Evolutionary conservation across 2,329 filamentous ascomycete species (phyloP).

Genomic region (Aspergillus unguis): DNA sequence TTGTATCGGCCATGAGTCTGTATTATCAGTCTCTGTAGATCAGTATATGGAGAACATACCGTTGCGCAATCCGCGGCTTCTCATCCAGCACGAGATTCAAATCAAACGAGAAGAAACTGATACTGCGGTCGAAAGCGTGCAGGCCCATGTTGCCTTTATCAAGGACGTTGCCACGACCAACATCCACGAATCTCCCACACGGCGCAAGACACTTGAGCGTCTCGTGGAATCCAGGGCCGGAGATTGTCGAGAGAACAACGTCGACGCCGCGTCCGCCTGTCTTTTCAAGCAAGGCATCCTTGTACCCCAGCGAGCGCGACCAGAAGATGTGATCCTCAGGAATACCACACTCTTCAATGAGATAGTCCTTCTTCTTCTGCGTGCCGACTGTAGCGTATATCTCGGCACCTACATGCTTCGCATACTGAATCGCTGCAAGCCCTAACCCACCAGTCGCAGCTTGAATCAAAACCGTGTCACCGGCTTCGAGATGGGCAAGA

Average conservation of each 20-base stretch:
- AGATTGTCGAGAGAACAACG: conserved; percentile 18
- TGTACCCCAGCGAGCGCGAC: conserved; percentile 11
- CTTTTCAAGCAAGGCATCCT: not conserved
- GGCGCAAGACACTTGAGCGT: conserved; percentile 17
- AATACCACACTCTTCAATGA: conserved; percentile 18
- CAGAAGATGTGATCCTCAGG: conserved; percentile 13
- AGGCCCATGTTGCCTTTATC: not conserved
- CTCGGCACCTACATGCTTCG: conserved; percentile 13
- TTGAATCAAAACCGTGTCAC: conserved; percentile 20
- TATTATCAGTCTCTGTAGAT: not conserved
- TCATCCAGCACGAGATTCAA: not conserved
- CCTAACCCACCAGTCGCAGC: conserved; percentile 14
- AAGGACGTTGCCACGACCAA: conserved; percentile 36
- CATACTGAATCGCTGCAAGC: conserved; percentile 15
- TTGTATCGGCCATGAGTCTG: not conserved
- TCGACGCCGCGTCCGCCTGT: conserved; percentile 14
- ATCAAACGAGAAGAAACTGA: not conserved
- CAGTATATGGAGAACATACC: not conserved
- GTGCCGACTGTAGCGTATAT: conserved; percentile 13
- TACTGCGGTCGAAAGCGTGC: not conserved
- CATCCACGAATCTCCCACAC: conserved; percentile 47
- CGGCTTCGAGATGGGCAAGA: conserved; percentile 15
- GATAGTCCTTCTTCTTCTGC: conserved; percentile 11
- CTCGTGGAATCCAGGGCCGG: conserved; percentile 13
- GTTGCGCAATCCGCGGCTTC: not conserved